Percentiles rank a stretch among this genome's conserved stretches.
Evolutionary conservation across 768 basidiomycete genomes (phyloP).

Genomic region (Ramaria sp.): DNA sequence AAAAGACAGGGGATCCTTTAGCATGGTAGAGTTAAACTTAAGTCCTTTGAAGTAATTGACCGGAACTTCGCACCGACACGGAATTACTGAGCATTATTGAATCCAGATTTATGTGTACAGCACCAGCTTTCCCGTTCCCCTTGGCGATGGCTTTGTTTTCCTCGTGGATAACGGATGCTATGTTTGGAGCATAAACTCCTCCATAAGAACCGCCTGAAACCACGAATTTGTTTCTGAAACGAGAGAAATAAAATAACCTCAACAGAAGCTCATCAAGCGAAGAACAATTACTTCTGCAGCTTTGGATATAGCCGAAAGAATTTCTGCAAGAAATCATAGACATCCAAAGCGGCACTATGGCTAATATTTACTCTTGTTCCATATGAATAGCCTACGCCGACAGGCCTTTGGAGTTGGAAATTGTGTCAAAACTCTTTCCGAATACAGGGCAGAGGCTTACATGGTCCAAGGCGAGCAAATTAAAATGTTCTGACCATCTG

Average conservation of each 20-base stretch:
- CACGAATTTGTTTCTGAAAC: constrained; percentile 14
- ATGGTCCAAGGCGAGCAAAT: constrained; percentile 10
- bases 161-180: constrained; percentile 26
- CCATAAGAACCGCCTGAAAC: constrained; percentile 26
- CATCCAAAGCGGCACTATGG: constrained; percentile 21
- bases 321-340: constrained; percentile 27
- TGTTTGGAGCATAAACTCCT: constrained; percentile 25
- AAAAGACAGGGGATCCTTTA: constrained; percentile 20
- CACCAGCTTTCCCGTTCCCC: constrained; percentile 14
- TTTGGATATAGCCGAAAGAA: constrained; percentile 21
- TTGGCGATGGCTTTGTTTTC: constrained; percentile 19
- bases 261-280: too few relatives aligned
- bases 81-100: constrained; percentile 25
- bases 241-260: too few relatives aligned
- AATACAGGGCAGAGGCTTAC: not conserved
- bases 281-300: not conserved
- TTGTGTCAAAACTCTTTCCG: not conserved
- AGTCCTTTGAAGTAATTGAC: not conserved
- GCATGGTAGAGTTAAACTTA: not conserved
- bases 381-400: constrained; percentile 26
- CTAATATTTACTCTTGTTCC: constrained; percentile 24
- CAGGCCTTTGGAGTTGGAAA: constrained; percentile 15
- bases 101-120: constrained; percentile 22
- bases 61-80: constrained; percentile 3
- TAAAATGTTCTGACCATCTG: constrained; percentile 6